Evolutionary conservation across 768 basidiomycete genomes (phyloP), one percentile per base, ranked within the genome.

Genomic region (Filobasidium floriforme): DNA sequence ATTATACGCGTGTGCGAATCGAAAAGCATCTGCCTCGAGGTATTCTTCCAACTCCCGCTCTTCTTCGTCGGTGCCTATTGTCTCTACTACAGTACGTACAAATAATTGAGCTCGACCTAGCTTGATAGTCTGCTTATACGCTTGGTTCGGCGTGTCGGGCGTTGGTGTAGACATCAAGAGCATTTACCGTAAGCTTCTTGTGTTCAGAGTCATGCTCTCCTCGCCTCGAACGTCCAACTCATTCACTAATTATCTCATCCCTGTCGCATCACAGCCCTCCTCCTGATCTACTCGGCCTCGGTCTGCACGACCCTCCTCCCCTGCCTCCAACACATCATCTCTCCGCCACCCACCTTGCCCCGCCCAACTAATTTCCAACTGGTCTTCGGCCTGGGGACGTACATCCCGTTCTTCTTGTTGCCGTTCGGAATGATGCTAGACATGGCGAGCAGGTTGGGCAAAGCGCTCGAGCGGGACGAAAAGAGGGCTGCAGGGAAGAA

Each of bases 291-390:
- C 77, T 89, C 82, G 32, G 87, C 89, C 0, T 89, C 88, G 0
- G 87, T 89, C 1, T 82, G 84, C 0, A 92, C 89, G 0, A 90
- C 90, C 0, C 87, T 87, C 15, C 77, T 89, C 41, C 85, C 90
- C 0, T 89, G 88, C 73, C 75, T 92, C 59, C 77, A 81, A 14
- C 80, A 84, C 37, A 75, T 91, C 41, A 75, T 89, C 76, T 89
- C n/a, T 77, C 82, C 22, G 82, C 83, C 1, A 85, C 85, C 0
- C 71, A 70, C 71, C 7, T 78, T 88, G 57, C 82, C 85, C 0
- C 55, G 52, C 44, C 26, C 41, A 6, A 49, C 63, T 72, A 0
- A 75, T 75, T n/a, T 52, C 24, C 87, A 92, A 68, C 81, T 82
- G 6, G 62, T 81, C 24, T 71, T 87, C 57, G 80, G 92, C 24